Evolutionary conservation across 352 stramenopile species (phyloP).

Genomic region (Phytopythium vexans): DNA sequence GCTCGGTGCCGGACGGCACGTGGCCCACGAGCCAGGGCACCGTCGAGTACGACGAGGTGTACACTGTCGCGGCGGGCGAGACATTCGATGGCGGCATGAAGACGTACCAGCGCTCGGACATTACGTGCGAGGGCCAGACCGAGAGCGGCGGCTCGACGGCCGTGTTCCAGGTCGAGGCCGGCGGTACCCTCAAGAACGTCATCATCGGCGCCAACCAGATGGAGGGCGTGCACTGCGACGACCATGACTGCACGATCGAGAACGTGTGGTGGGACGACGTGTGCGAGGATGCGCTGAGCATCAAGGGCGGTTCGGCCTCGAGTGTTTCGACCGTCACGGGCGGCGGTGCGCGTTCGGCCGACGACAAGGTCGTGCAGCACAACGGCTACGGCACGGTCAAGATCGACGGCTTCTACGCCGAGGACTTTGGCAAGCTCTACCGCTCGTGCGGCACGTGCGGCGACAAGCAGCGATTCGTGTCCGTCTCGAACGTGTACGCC

Average conservation of each 20-base stretch:
- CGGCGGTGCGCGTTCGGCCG: constrained; percentile 17
- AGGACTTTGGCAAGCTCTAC: constrained; percentile 39
- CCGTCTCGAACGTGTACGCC: constrained; percentile 30
- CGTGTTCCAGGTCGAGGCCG: constrained; percentile 23
- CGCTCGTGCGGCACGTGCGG: constrained; percentile 28
- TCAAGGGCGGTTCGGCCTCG: constrained; percentile 32
- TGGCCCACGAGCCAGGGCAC: constrained; percentile 25
- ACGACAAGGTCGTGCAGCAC: constrained; percentile 46
- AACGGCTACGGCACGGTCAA: constrained; percentile 36
- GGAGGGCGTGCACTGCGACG: constrained; percentile 22
- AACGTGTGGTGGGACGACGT: constrained; percentile 31
- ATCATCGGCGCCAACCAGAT: constrained; percentile 30
- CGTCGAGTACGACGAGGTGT: constrained; percentile 20
- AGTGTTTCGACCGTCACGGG: constrained; percentile 30
- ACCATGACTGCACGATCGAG: constrained; percentile 24
- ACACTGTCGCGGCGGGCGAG: constrained; percentile 31
- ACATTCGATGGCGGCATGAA: constrained; percentile 51
- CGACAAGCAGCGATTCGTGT: constrained; percentile 28
- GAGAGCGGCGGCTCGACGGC: constrained; percentile 21
- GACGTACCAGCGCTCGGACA: constrained; percentile 45
- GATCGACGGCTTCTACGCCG: constrained; percentile 39
- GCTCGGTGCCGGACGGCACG: constrained; percentile 18
- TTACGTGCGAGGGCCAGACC: constrained; percentile 24
- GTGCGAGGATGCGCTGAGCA: constrained; percentile 32
- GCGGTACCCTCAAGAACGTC: constrained; percentile 31